These are phyloP conservation scores for Mycena haematopus DNA, from an alignment of 768 basidiomycete species.

Conservation along the genomic window DNA sequence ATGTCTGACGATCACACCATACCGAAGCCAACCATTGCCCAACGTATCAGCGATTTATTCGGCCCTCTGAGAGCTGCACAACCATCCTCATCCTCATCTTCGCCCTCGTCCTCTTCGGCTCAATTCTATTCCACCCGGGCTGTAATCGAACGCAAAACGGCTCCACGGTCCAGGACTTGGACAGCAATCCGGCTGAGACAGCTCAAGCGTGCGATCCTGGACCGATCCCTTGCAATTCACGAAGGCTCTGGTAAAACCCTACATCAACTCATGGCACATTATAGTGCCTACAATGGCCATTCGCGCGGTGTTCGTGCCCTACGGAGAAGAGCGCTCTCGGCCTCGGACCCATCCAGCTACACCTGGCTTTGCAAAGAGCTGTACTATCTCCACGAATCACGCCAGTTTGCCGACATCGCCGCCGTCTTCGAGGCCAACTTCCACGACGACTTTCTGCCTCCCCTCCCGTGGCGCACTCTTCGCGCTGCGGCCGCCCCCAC, in stretches of 20 bases:
- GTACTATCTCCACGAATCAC: constrained; percentile 21
- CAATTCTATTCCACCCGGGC: constrained; percentile 11
- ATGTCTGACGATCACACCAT: neutral
- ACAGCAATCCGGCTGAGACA: constrained; percentile 14
- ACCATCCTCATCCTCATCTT: neutral
- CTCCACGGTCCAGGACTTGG: constrained; percentile 7
- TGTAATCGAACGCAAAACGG: constrained; percentile 3
- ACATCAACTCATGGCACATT: constrained; percentile 24
- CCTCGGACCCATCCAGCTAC: constrained; percentile 19
- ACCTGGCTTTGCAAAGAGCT: constrained; percentile 28
- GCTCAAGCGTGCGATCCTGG: constrained; percentile 8
- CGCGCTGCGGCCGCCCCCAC: neutral
- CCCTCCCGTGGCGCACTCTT: neutral
- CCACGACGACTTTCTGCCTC: constrained; percentile 9
- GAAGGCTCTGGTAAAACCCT: constrained; percentile 9
- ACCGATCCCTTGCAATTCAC: constrained; percentile 3
- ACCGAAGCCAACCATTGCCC: neutral
- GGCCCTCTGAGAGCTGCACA: neutral
- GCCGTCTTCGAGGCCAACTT: constrained; percentile 27
- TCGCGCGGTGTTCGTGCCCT: constrained; percentile 10
- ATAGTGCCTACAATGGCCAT: constrained; percentile 13
- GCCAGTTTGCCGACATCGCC: constrained; percentile 16
- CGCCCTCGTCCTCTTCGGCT: neutral
- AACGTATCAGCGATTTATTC: constrained; percentile 4
- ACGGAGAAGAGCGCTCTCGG: constrained; percentile 18